Conservation (phyloP, 2,329 filamentous ascomycete species). For the Botrytis deweyae region DNA sequence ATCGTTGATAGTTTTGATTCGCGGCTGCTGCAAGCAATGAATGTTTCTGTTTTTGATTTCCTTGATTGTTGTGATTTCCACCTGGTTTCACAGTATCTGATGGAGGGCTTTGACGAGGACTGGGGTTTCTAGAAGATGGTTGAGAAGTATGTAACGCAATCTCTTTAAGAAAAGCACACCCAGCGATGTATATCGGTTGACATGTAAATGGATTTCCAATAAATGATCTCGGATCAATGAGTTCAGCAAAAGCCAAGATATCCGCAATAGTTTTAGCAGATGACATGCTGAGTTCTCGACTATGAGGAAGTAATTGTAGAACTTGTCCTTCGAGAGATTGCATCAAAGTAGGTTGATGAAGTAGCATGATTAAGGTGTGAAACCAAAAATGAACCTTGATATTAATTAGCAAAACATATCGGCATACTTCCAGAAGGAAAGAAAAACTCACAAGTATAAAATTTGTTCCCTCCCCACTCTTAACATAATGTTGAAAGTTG, state of each 20-base stretch:
- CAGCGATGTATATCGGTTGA: constrained; percentile 88
- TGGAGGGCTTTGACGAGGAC: constrained; percentile 28
- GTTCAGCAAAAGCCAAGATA: constrained; percentile 80
- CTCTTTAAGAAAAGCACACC: constrained; percentile 84
- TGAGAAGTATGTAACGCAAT: constrained; percentile 68
- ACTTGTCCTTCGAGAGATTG: constrained; percentile 71
- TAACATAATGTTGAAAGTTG: constrained; percentile 84
- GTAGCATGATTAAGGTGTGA: constrained; percentile 78
- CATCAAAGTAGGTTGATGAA: constrained; percentile 80
- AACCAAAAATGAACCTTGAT: constrained; percentile 79
- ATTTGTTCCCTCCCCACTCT: constrained; percentile 77
- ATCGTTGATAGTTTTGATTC: constrained; percentile 83
- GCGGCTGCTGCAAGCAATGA: constrained; percentile 76
- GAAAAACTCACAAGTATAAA: constrained; percentile 75
- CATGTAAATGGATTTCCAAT: constrained; percentile 87
- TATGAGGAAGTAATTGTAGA: constrained; percentile 74
- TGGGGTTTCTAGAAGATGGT: constrained; percentile 57
- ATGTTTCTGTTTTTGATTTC: constrained; percentile 54
- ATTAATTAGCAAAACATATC: constrained; percentile 71
- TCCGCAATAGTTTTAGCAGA: constrained; percentile 84
- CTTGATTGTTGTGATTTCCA: constrained; percentile 33
- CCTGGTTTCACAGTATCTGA: constrained; percentile 22
- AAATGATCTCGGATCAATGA: constrained; percentile 82
- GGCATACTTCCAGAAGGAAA: background rate
- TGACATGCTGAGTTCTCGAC: constrained; percentile 59